phyloP scores from a whole-genome alignment of 2,329 filamentous ascomycete species.

The Atkinsonella texensis region DNA sequence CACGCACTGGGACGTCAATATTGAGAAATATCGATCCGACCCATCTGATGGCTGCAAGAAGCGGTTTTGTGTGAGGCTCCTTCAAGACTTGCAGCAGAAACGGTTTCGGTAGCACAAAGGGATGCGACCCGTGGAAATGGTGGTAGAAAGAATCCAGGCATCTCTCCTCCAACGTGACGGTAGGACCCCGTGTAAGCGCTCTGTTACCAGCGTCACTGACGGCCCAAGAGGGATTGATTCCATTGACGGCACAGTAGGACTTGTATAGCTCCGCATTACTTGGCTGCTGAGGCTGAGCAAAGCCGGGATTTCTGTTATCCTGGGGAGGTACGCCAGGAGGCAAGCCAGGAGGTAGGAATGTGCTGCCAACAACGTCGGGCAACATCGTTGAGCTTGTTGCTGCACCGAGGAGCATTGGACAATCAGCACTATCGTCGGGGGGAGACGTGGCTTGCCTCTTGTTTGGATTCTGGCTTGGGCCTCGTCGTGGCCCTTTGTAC shows the following conservation, averaged over 20 bases:
- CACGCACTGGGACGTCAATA: conserved; percentile 27
- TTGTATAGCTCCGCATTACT: conserved; percentile 29
- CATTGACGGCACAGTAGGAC: conserved; percentile 16
- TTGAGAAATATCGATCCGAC: conserved; percentile 45
- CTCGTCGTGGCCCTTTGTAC: conserved; percentile 48
- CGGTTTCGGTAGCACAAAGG: conserved; percentile 43
- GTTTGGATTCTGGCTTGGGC: conserved; percentile 29
- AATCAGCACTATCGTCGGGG: conserved; percentile 21
- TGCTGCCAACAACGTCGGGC: neutral
- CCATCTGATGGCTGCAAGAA: conserved; percentile 44
- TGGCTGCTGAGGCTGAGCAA: conserved; percentile 9
- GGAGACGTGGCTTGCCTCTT: conserved; percentile 38
- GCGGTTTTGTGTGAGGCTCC: conserved; percentile 33
- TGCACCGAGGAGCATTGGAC: conserved; percentile 22
- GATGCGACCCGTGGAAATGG: conserved; percentile 45
- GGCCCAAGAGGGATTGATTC: conserved; percentile 12
- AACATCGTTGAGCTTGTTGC: conserved; percentile 10
- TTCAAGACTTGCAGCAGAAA: conserved; percentile 36
- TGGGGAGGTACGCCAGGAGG: conserved; percentile 5
- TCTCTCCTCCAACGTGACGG: conserved; percentile 32
- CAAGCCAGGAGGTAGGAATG: conserved; percentile 6
- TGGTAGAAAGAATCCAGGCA: conserved; percentile 47
- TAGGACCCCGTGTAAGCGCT: conserved; percentile 11
- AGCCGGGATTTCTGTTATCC: conserved; percentile 10
- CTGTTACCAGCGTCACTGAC: conserved; percentile 7